phyloP scores from a whole-genome alignment of 202 grass and related monocot genomes.

The Musa balbisiana region DNA sequence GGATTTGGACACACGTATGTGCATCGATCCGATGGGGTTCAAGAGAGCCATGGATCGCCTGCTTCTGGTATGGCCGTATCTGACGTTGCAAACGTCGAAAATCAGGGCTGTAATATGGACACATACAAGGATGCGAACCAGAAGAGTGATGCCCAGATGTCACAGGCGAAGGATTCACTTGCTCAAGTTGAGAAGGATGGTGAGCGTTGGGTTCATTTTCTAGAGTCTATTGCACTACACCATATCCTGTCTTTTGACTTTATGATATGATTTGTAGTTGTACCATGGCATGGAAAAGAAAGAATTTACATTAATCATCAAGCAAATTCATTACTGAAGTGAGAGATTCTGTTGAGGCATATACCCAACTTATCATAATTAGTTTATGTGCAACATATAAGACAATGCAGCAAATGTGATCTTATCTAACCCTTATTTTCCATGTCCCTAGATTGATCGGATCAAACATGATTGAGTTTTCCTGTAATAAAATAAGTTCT shows the following conservation, averaged over 20 bases:
- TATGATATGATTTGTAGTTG: neutral
- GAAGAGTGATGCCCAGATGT: neutral
- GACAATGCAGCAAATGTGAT: no score
- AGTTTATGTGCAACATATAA: neutral
- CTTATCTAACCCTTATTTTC: neutral
- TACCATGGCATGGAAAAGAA: neutral
- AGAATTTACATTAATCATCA: neutral
- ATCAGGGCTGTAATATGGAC: neutral
- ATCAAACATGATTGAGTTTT: no score
- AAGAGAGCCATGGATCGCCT: neutral
- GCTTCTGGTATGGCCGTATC: neutral
- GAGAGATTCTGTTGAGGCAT: neutral
- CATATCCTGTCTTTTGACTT: neutral
- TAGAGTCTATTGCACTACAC: neutral
- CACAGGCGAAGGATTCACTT: neutral
- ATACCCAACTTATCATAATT: neutral
- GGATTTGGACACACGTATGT: constrained; percentile 8
- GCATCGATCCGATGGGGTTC: neutral
- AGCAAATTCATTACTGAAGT: neutral
- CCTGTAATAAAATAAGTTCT: no score
- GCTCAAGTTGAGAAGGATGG: neutral
- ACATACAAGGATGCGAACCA: neutral
- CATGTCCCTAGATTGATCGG: neutral
- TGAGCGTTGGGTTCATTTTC: neutral
- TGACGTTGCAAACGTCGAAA: neutral